Evolutionary conservation across 306 rosid genomes (phyloP), one percentile per base, ranked within the genome.

Genomic region (Lathyrus aphaca): DNA sequence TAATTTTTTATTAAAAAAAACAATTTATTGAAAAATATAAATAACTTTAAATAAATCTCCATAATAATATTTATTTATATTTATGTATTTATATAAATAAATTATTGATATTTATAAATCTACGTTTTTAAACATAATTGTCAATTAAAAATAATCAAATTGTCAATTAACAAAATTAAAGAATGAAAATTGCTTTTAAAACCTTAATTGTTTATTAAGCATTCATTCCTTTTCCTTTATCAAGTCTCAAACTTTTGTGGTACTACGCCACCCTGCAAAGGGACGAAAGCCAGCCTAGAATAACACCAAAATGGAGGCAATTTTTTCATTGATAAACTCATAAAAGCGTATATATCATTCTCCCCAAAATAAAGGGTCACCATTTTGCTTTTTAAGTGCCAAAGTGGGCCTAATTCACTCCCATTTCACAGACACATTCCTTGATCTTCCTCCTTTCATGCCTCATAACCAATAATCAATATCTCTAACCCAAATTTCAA

Each of bases 361-460:
- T 49, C 79, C 95, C 96, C 84, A 81, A 81, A 86, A 86, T 70
- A 70, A 55, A 59, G 82, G 90, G 72, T 69, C 79, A 81, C 61
- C 74, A 75, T 39, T 45, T 69, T 77, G 18, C 68, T 72, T 66
- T 66, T 69, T 23, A 51, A 72, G 18, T 37, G 69, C 27, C 77
- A 67, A 51, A 37, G 82, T 66, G 88, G 81, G 77, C 32, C 55
- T 78, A 3, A 58, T 40, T 58, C 63, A 25, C 64, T 53, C 71
- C 82, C 82, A 53, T 29, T 83, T 51, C 76, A 32, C 74, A 50
- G 80, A 77, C 86, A 78, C 75, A 65, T 9, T 57, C 70, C 78
- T 82, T 51, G 65, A 39, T 78, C 35, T 78, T 29, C 82, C 73
- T 74, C 30, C 39, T 70, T 74, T 78, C 72, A 16, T 78, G 86